Evolutionary conservation across 352 stramenopile species (phyloP), one percentile per base, ranked within the genome.

Genomic region (Pythium pectinolyticum): DNA sequence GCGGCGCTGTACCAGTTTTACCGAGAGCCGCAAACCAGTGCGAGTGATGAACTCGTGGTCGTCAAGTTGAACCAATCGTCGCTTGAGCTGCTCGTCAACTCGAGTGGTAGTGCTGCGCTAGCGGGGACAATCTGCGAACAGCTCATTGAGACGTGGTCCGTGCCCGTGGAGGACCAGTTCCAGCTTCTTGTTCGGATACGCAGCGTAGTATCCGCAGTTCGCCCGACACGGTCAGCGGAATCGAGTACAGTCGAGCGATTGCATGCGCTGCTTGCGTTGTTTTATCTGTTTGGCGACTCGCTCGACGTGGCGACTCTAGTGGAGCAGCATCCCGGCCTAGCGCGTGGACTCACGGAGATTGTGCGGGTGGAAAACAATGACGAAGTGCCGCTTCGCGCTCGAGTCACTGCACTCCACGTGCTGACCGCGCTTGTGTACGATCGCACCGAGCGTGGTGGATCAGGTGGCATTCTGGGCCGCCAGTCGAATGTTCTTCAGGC

Each of bases 341-440:
- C 79, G 15, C 81, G 84, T 12, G 71, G 72, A 8, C 64, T 96
- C 22, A 80, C 90, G 3, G 85, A 96, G 50, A 66, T 96, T 1
- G 59, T 94, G 66, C 85, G 85, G 11, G 76, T 92, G 7, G 87
- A 96, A 46, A 75, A 73, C 37, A 74, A 78, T 55, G 74, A 88
- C 3, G 80, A 74, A 1, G 74, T 92, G 6, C 77, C 85, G 8
- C 60, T 84, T 10, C 71, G 77, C 1, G 82, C 94, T 7, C 75
- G 84, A 20, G 65, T 93, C 5, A 70, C 74, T 0, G 79, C 84
- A 2, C 47, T 93, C 12, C 79, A 92, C 53, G 87, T 94, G 8
- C 62, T 96, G 22, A 86, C 84, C 3, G 87, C 85, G 10, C 64
- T 96, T 10, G 87, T 94, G 30, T 84, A 90, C 55, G 87, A 96